Conservation (phyloP, 257 asterid genomes). For the Osmanthus fragrans region DNA sequence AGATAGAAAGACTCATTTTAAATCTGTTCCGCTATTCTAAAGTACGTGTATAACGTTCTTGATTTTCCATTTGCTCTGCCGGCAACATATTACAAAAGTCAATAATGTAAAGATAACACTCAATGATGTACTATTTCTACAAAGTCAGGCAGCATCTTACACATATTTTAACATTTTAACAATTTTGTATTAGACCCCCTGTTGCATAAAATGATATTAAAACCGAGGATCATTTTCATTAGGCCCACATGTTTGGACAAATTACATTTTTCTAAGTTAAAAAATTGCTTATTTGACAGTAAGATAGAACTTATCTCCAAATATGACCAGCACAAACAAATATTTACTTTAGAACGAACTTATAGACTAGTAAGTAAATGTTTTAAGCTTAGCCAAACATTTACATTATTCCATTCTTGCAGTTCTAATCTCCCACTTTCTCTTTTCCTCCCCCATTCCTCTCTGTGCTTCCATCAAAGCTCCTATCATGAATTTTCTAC, state of each 20-base stretch:
- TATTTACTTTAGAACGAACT: neutral
- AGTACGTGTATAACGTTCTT: too few species aligned
- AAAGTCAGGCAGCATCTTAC: neutral
- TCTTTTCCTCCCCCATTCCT: neutral
- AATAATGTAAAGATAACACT: too few species aligned
- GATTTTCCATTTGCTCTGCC: too few species aligned
- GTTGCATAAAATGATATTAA: neutral
- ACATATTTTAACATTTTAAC: neutral
- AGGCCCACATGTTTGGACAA: too few species aligned
- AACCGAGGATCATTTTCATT: neutral
- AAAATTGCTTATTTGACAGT: neutral
- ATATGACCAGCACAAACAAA: neutral
- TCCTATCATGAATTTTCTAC: slow-evolving; percentile 8
- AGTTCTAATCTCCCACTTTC: neutral
- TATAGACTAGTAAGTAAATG: neutral
- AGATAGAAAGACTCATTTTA: too few species aligned
- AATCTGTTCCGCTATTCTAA: too few species aligned
- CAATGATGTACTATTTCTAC: neutral
- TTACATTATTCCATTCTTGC: neutral
- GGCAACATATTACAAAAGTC: too few species aligned
- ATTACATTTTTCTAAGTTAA: neutral
- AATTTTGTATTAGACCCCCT: neutral
- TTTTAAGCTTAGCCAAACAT: neutral
- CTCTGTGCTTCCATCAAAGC: neutral
- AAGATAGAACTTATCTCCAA: neutral